Conservation (phyloP, 2,329 filamentous ascomycete genomes). For the Sporothrix curviconia region DNA sequence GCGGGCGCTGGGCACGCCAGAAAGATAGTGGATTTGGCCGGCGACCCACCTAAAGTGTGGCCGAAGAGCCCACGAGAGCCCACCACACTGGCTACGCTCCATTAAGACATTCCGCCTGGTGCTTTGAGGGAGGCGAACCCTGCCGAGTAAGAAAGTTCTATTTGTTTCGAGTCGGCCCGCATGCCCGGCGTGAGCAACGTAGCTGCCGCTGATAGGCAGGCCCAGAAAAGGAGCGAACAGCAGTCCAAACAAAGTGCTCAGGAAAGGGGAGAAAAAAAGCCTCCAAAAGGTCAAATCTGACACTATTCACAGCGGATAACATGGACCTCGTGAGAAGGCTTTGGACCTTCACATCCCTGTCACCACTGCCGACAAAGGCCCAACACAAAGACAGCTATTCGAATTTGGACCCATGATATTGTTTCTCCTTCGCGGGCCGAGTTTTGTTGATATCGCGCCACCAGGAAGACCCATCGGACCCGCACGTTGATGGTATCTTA, state of each 20-base stretch:
- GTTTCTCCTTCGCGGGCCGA: neutral
- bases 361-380: too few relatives aligned
- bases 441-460: neutral
- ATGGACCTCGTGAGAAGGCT: too few relatives aligned
- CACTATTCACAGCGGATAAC: too few relatives aligned
- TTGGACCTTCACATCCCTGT: too few relatives aligned
- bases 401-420: too few relatives aligned
- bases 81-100: neutral
- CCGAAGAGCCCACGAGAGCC: neutral
- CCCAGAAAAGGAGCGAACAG: neutral
- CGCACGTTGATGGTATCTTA: neutral
- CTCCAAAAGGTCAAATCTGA: too few relatives aligned
- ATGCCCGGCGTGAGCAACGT: neutral
- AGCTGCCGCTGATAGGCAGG: neutral
- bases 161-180: conserved; percentile 15
- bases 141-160: neutral
- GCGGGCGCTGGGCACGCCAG: too few relatives aligned
- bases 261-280: too few relatives aligned
- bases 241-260: too few relatives aligned
- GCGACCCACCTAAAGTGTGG: neutral
- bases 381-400: too few relatives aligned
- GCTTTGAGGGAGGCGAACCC: neutral
- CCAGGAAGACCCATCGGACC: neutral
- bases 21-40: neutral
- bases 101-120: neutral